Base-by-base conservation (phyloP, 2,329 filamentous ascomycete genomes). In the Monilinia polystroma region DNA sequence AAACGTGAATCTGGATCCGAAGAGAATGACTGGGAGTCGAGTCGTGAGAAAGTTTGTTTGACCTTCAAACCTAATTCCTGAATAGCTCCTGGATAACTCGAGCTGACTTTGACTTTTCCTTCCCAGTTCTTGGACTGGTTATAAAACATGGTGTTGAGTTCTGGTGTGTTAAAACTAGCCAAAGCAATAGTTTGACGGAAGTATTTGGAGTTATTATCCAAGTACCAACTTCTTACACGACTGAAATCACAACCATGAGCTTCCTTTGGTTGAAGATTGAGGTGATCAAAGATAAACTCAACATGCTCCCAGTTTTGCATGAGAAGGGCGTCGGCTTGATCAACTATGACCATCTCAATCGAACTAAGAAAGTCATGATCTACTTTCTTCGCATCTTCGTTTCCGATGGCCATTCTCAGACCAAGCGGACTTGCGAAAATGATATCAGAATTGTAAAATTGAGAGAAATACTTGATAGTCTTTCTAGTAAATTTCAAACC, bases 301-400 rank as follows among this genome's bases (percentile, higher is more conserved):
- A 97, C 86, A 76, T 99, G 94, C 75, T 97, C 93, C 93, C 94
- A 98, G 77, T 97, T 98, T 78, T 99, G 95, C 93, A 97, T 97
- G 11, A 96, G 85, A 53, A 97, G 85, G 0, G 93, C 93, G 78
- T 98, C 93, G 16, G 92, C 90, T 78, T 98, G 93, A 77, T 99
- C 95, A 68, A 97, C 84, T 57, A 98, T 83, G 43, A 95, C 88
- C 63, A 99, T 79, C 79, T 99, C 95, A 73, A 99, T 91, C 1
- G 94, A 98, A 67, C 91, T 94, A 18, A 99, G 83, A 76, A 97
- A 99, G 78, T 99, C 95, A 73, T 87, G 88, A 76, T 98, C 94
- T 47, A 85, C 79, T 70, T 87, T 87, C 76, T 90, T 89, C 72
- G 83, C 81, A 20, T 81, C 83, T 58, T 86, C 84, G 49, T 91